Evolutionary conservation across 148 eudicot genomes (phyloP).

Genomic region (Chenopodium formosanum): DNA sequence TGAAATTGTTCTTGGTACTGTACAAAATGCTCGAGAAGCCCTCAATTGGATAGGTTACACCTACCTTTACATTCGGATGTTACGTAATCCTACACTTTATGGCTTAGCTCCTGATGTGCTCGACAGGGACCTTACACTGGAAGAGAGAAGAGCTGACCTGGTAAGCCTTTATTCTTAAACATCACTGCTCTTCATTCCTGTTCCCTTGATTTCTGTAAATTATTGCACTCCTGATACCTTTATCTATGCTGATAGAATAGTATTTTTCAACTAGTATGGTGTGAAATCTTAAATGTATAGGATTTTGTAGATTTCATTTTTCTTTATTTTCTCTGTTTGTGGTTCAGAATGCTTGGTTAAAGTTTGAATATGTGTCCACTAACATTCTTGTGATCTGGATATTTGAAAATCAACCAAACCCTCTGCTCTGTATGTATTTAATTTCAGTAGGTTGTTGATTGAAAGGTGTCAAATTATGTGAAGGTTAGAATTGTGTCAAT

Average conservation of each 20-base stretch:
- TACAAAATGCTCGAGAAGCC: constrained; percentile 93
- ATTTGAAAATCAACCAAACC: neutral
- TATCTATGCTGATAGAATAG: no score
- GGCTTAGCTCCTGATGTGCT: constrained; percentile 65
- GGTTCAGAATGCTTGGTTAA: neutral
- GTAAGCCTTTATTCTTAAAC: constrained; percentile 37
- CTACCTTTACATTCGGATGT: constrained; percentile 79
- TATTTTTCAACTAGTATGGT: neutral
- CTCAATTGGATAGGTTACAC: constrained; percentile 84
- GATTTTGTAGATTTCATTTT: neutral
- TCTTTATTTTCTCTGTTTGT: neutral
- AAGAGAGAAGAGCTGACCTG: constrained; percentile 85
- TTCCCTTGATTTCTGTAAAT: neutral
- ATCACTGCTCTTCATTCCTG: neutral
- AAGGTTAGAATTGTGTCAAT: no score
- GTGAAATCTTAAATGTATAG: neutral
- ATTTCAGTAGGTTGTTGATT: neutral
- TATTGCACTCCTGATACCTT: neutral
- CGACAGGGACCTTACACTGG: constrained; percentile 44
- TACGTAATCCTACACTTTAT: constrained; percentile 69
- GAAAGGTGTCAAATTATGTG: neutral
- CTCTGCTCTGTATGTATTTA: neutral
- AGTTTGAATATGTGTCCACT: neutral
- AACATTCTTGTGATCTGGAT: neutral
- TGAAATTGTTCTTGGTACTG: constrained; percentile 91